Percentiles rank a stretch among this genome's conserved stretches.
These are phyloP conservation scores for Fusarium caatingaense DNA, from an alignment of 2,329 filamentous ascomycete species.

Conservation along the genomic window DNA sequence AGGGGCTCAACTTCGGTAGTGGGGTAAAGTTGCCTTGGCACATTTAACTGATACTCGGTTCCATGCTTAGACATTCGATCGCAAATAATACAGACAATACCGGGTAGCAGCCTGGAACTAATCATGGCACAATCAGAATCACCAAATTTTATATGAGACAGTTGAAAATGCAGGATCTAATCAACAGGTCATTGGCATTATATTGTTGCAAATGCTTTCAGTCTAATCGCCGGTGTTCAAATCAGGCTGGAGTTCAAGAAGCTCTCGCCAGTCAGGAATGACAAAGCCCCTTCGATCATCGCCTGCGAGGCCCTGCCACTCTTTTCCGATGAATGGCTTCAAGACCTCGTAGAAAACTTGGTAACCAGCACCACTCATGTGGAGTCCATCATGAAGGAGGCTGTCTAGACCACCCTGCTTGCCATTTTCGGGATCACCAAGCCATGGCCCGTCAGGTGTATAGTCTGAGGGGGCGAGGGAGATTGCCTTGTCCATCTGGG, in stretches of 20 bases:
- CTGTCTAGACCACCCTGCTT: slow-evolving; percentile 62
- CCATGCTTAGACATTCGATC: not conserved
- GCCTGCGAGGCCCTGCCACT: slow-evolving; percentile 53
- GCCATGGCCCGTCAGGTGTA: slow-evolving; percentile 58
- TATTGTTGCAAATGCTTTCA: not conserved
- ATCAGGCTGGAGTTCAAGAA: slow-evolving; percentile 30
- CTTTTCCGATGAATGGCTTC: slow-evolving; percentile 59
- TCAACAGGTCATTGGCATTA: not conserved
- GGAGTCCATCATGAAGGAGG: slow-evolving; percentile 68
- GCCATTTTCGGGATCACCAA: slow-evolving; percentile 63
- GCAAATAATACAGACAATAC: not conserved
- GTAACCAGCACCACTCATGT: slow-evolving; percentile 67
- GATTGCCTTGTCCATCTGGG: slow-evolving; percentile 77
- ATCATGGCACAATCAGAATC: not conserved
- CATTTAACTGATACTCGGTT: slow-evolving; percentile 1
- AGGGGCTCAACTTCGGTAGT: slow-evolving; percentile 17
- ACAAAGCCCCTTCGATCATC: slow-evolving; percentile 56
- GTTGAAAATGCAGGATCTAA: not conserved
- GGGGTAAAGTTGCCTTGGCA: slow-evolving; percentile 23
- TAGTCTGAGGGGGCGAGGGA: slow-evolving; percentile 68
- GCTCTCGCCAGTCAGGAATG: slow-evolving; percentile 61
- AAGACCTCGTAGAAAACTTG: slow-evolving; percentile 63
- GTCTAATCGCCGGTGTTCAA: slow-evolving; percentile 28
- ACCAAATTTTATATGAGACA: not conserved
- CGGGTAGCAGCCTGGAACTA: not conserved